Conservation (phyloP, 2,329 filamentous ascomycete genomes). For the Pseudopithomyces maydicus region DNA sequence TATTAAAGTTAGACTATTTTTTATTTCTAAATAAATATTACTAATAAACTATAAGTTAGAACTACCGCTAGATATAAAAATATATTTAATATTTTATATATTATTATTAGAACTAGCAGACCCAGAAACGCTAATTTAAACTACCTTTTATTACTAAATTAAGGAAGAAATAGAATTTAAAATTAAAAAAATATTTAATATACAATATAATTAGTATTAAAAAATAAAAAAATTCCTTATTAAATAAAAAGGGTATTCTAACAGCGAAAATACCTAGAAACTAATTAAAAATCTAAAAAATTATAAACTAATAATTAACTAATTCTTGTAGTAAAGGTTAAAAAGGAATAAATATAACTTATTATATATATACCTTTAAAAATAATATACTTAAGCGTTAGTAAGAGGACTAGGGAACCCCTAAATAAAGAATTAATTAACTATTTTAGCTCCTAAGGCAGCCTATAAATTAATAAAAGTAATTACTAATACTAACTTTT, state of each 20-base stretch:
- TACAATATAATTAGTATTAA: neutral
- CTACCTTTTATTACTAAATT: neutral
- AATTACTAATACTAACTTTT: too few species aligned
- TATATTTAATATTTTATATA: neutral
- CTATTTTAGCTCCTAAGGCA: too few species aligned
- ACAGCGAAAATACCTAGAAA: constrained; percentile 4
- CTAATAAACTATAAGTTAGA: constrained; percentile 1
- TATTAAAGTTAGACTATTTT: neutral
- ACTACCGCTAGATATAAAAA: neutral
- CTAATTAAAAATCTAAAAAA: neutral
- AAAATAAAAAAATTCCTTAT: neutral
- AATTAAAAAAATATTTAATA: neutral
- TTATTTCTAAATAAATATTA: neutral
- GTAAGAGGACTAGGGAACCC: too few species aligned
- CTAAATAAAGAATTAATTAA: too few species aligned
- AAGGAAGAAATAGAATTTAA: constrained; percentile 1
- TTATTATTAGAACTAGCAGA: constrained; percentile 1
- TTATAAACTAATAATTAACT: too few species aligned
- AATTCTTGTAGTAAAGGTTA: too few species aligned
- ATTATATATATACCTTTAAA: too few species aligned
- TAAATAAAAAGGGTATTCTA: constrained; percentile 1
- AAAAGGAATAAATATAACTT: too few species aligned
- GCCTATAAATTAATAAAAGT: too few species aligned
- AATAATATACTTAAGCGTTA: too few species aligned
- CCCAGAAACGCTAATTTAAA: neutral